These are phyloP conservation scores for Chlorophyllum brunneum DNA, from an alignment of 768 basidiomycete species.

Conservation along the genomic window DNA sequence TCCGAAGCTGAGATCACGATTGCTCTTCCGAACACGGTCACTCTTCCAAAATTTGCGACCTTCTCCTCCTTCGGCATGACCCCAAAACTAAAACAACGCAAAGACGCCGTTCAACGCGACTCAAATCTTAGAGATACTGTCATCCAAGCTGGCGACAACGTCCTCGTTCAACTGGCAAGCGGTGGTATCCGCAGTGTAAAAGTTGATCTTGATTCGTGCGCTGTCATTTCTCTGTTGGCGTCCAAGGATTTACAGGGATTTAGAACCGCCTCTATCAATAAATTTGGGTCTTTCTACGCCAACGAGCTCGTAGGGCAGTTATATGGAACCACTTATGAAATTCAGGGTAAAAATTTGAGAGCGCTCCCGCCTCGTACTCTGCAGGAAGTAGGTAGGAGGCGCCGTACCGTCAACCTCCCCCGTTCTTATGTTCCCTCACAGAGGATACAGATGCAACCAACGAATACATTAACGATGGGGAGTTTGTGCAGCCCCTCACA, in stretches of 20 bases:
- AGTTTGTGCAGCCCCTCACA: conserved; percentile 80
- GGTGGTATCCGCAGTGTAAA: conserved; percentile 75
- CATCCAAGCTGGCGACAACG: conserved; percentile 70
- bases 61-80: background rate
- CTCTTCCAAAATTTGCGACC: conserved; percentile 1
- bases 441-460: conserved; percentile 98
- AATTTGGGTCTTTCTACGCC: conserved; percentile 79
- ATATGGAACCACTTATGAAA: conserved; percentile 89
- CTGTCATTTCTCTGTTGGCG: conserved; percentile 8
- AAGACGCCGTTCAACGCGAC: background rate
- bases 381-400: conserved; percentile 73
- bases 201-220: conserved; percentile 70
- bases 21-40: background rate
- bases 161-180: conserved; percentile 76
- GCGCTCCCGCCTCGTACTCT: conserved; percentile 58
- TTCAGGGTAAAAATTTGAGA: conserved; percentile 65
- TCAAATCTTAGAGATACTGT: conserved; percentile 13
- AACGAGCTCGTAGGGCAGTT: conserved; percentile 77
- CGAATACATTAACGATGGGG: conserved; percentile 88
- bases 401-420: background rate
- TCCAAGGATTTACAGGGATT: conserved; percentile 8
- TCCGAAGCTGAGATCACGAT: background rate
- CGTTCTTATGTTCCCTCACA: conserved; percentile 26
- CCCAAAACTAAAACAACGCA: conserved; percentile 4
- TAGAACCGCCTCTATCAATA: conserved; percentile 75